phyloP scores from a whole-genome alignment of 2,329 filamentous ascomycete genomes.

The Teratosphaeria zuluensis region DNA sequence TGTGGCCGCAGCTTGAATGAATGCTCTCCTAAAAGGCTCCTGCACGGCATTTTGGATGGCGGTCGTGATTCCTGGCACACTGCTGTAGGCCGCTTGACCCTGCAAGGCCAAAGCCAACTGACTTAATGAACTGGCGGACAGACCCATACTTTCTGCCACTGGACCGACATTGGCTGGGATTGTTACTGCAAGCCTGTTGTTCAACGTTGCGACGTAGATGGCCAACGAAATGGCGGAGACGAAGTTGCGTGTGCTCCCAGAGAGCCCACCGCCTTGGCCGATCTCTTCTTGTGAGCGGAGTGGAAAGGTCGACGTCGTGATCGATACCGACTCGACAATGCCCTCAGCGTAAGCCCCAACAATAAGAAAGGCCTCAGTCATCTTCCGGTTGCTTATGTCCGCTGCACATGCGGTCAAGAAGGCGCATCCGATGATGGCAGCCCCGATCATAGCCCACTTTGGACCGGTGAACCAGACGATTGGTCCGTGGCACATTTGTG shows the following conservation, averaged over 20 bases:
- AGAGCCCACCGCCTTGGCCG: slow-evolving; percentile 15
- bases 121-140: slow-evolving; percentile 10
- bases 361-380: slow-evolving; percentile 14
- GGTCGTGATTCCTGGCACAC: slow-evolving; percentile 11
- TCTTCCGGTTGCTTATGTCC: slow-evolving; percentile 11
- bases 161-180: slow-evolving; percentile 12
- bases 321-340: slow-evolving; percentile 16
- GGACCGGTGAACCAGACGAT: slow-evolving; percentile 17
- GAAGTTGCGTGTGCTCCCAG: slow-evolving; percentile 15
- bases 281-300: slow-evolving; percentile 19
- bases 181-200: slow-evolving; percentile 11
- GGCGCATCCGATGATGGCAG: slow-evolving; percentile 12
- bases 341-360: slow-evolving; percentile 15
- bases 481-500: slow-evolving; percentile 18
- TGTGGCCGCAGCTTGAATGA: slow-evolving; percentile 12
- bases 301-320: slow-evolving; percentile 18
- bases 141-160: slow-evolving; percentile 10
- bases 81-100: slow-evolving; percentile 8
- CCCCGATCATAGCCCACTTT: slow-evolving; percentile 18
- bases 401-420: slow-evolving; percentile 13
- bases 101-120: slow-evolving; percentile 10
- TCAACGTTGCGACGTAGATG: slow-evolving; percentile 15
- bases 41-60: slow-evolving; percentile 14
- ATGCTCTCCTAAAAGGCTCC: slow-evolving; percentile 14
- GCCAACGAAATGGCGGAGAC: slow-evolving; percentile 15